Conservation (phyloP, 1,139 yeast species). For the Wickerhamomyces sp. region DNA sequence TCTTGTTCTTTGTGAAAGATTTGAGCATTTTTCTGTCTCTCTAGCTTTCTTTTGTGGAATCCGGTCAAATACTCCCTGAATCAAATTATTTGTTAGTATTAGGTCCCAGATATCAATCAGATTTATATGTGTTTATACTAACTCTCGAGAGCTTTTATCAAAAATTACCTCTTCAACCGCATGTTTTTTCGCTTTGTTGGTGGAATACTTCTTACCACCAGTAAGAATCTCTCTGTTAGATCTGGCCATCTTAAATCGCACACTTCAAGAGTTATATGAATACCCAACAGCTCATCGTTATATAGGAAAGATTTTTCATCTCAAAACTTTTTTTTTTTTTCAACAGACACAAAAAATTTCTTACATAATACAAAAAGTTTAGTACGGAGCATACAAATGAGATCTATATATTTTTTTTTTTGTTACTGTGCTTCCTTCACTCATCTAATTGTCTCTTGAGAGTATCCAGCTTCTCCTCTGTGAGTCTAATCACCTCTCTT, state of each 20-base stretch:
- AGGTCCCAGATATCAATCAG: too few species aligned
- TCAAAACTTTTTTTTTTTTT: background rate
- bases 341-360: background rate
- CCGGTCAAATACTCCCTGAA: constrained; percentile 78
- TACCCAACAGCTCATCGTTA: background rate
- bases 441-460: constrained; percentile 25
- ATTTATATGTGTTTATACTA: constrained; percentile 13
- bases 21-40: constrained; percentile 82
- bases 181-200: constrained; percentile 49
- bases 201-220: constrained; percentile 81
- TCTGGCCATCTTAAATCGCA: constrained; percentile 17
- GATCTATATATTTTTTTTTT: background rate
- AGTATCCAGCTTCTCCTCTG: constrained; percentile 46
- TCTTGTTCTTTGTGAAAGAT: constrained; percentile 73
- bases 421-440: background rate
- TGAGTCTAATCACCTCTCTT: constrained; percentile 48
- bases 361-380: background rate
- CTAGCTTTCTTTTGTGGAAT: constrained; percentile 87
- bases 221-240: constrained; percentile 79
- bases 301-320: background rate
- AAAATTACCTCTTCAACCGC: constrained; percentile 78
- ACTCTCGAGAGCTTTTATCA: constrained; percentile 63
- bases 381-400: background rate
- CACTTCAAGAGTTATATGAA: too few species aligned
- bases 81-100: too few species aligned